Evolutionary conservation across 2,329 filamentous ascomycete species (phyloP), one percentile per base, ranked within the genome.

Genomic region (Didymella keratinophila): DNA sequence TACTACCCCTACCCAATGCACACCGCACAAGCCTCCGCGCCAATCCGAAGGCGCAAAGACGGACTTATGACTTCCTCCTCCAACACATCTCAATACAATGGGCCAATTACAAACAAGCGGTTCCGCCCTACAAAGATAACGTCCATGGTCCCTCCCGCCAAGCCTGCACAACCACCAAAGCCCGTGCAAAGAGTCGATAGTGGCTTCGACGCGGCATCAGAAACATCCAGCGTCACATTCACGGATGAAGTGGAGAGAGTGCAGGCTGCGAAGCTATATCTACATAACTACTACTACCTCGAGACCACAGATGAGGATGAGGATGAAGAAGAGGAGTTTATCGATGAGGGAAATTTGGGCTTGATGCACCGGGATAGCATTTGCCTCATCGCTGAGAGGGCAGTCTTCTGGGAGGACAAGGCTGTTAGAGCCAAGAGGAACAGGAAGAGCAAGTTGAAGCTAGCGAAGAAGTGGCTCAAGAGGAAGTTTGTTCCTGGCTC

Each of bases 1-100:
- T 58, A 52, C 18, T 34, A 41, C 8, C 55, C 48, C 2, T 58
- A 44, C 37, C 37, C 55, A 11, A 27, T 57, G 34, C 43, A 57
- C 28, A 47, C 43, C 4, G 27, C 55, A 21, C 44, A 43, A 23
- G 32, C 14, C 25, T 20, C 39, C 3, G 12, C 18, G 16, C 44
- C 44, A 16, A 27, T 36, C 9, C 50, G 25, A 45, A 44, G 23
- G 12, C 32, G 28, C 12, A 25, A 27, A 25, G 7, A 12, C 12
- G 14, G 14, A 28, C 14, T 11, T 9, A 16, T 32, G 25, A 39
- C 5, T 7, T 4, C 11, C 12, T 20, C 42, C 10, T 39, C n/a
- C 16, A 11, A 25, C 16, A 23, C 6, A 18, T 20, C 39, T 14
- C 1, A 23, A 6, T 36, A 23, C 16, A 50, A 42, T n/a, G 23